phyloP scores from a whole-genome alignment of 2,329 filamentous ascomycete species.

The Hymenotorrendiella dingleyae region DNA sequence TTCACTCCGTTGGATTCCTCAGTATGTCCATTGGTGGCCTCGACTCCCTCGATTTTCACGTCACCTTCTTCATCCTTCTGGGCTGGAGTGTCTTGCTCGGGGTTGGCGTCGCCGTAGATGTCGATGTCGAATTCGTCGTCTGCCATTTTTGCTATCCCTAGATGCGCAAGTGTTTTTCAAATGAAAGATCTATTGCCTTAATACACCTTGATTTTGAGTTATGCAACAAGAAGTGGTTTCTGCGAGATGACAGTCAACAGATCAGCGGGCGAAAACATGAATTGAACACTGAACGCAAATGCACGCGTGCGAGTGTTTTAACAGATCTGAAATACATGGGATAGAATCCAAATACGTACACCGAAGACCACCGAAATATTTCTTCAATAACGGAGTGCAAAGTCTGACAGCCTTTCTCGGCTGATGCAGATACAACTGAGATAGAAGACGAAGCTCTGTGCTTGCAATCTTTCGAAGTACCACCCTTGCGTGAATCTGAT shows the following conservation, averaged over 20 bases:
- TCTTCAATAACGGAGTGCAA: constrained; percentile 27
- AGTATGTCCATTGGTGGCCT: constrained; percentile 18
- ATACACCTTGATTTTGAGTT: constrained; percentile 21
- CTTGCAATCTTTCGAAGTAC: constrained; percentile 40
- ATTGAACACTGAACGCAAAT: constrained; percentile 7
- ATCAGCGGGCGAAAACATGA: constrained; percentile 31
- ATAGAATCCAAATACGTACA: constrained; percentile 35
- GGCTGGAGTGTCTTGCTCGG: constrained; percentile 37
- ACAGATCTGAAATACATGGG: constrained; percentile 28
- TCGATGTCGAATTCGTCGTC: constrained; percentile 70
- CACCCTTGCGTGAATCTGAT: constrained; percentile 21
- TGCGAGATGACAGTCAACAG: constrained; percentile 24
- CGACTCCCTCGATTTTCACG: constrained; percentile 32
- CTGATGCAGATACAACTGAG: constrained; percentile 34
- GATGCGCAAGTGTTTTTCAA: constrained; percentile 13
- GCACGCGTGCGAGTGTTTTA: constrained; percentile 13
- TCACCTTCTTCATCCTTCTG: constrained; percentile 33
- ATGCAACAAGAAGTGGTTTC: constrained; percentile 25
- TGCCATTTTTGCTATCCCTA: constrained; percentile 43
- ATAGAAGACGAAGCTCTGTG: constrained; percentile 59
- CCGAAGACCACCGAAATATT: constrained; percentile 25
- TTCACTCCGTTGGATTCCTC: constrained; percentile 22
- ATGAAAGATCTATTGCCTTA: constrained; percentile 23
- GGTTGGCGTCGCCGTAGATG: constrained; percentile 58
- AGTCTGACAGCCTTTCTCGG: constrained; percentile 30